Evolutionary conservation across 805 yeast species (phyloP), one percentile per base, ranked within the genome.

Genomic region (Wickerhamomyces kurtzmanii): DNA sequence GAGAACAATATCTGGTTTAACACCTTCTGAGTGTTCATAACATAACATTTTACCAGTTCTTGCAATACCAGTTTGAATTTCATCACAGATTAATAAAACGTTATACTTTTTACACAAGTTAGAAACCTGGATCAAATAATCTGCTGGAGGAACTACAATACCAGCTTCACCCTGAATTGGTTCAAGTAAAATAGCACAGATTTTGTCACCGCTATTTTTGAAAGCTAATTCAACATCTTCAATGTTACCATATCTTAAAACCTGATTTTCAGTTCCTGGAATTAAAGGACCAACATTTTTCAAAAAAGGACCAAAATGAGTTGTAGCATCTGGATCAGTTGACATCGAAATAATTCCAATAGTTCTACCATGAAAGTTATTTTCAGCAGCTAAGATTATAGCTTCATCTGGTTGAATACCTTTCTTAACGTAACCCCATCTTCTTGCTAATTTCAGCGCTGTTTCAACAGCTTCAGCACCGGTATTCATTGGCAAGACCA

Each of bases 91-190:
- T 46, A 89, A 71, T 51, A 89, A 64, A 19, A 84, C 87, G 47
- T 89, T 86, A 68, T 87, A 66, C 57, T 85, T 60, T 45, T 72
- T 73, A 63, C 96, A 85, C 37, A 85, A 65, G 30, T 59, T 75
- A 40, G 71, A 71, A 18, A 87, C 95, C 43, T 65, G 61, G 29
- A 75, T 57, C 41, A 89, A 68, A 62, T 87, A 89, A 45, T 72
- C 93, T 27, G 53, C 59, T 40, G 91, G 91, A 30, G 97, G 96
- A 15, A 87, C 96, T 16, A 87, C 89, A 40, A 89, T 89, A 43
- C 97, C 97, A 19, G 97, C 97, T 56, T 89, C 97, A 54, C 97
- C 97, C 57, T 89, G 97, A 48, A 87, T 87, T 37, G 96, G 96
- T 61, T 89, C 97, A 43, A 89, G 71, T 39, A 89, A 61, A 40